Evolutionary conservation across 306 rosid species (phyloP).

Genomic region (Astragalus membranaceus): DNA sequence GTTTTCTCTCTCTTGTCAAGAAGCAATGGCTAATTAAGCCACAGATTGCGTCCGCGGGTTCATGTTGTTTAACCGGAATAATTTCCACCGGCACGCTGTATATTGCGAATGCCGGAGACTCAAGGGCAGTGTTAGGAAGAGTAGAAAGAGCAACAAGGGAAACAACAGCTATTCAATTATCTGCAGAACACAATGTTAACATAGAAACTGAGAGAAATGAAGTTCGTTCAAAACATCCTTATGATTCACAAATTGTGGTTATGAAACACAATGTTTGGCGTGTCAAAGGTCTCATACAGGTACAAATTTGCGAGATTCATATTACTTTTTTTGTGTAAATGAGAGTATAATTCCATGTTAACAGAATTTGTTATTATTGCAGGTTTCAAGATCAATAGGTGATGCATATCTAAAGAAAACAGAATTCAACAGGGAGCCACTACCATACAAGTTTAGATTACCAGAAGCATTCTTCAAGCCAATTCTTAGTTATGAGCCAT

Average conservation of each 20-base stretch:
- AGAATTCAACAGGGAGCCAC: slow-evolving; percentile 73
- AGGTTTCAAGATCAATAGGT: slow-evolving; percentile 82
- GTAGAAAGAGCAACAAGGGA: slow-evolving; percentile 52
- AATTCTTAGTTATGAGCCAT: slow-evolving; percentile 61
- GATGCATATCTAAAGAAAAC: slow-evolving; percentile 77
- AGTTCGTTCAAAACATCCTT: slow-evolving; percentile 45
- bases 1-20: slow-evolving; percentile 61
- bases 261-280: slow-evolving; percentile 75
- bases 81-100: slow-evolving; percentile 54
- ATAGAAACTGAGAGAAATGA: slow-evolving; percentile 65
- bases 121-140: slow-evolving; percentile 66
- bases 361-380: slow-evolving; percentile 21
- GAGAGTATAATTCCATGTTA: not conserved
- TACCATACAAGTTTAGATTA: slow-evolving; percentile 46
- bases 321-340: not conserved
- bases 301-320: slow-evolving; percentile 4
- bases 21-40: slow-evolving; percentile 58
- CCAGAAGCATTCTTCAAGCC: slow-evolving; percentile 67
- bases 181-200: slow-evolving; percentile 75
- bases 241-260: slow-evolving; percentile 67
- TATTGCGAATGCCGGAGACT: slow-evolving; percentile 78
- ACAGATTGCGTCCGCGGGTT: slow-evolving; percentile 64
- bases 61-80: slow-evolving; percentile 79
- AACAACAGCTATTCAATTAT: slow-evolving; percentile 58
- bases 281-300: slow-evolving; percentile 90